Evolutionary conservation across 768 basidiomycete species (phyloP), one percentile per base, ranked within the genome.

Genomic region (Bullera alba): DNA sequence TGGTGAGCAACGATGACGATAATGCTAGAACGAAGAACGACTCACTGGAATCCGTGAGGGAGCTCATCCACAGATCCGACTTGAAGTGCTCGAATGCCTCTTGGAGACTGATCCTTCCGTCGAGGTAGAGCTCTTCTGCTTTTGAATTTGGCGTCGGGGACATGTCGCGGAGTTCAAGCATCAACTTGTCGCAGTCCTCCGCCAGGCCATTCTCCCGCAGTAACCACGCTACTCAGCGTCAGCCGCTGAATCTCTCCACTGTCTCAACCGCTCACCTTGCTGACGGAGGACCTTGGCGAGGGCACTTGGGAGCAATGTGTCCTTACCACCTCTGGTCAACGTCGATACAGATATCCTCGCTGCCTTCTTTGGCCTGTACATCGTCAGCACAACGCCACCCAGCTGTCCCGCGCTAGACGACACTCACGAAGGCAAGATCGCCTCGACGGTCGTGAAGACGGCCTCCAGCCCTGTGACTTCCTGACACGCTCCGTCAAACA

Each of bases 11-110:
- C 22, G 8, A 10, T n/a, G 23, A 8, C 28, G 30, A 48, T n/a
- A n/a, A n/a, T n/a, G n/a, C n/a, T 39, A 17, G 32, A 34, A 3
- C 37, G n/a, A 19, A 8, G 14, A 8, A 6, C 12, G 17, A 74
- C 87, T 29, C 61, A 93, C 91, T 83, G 1, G 93, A 93, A 68
- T 97, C 93, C 0, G 84, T 80, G 21, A 96, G 75, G 16, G 91
- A 91, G 63, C 84, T 90, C 51, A 95, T 76, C 67, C 91, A 86
- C 76, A 95, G 86, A 66, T 96, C 91, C 0, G 81, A 78, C 27
- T 81, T 80, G 76, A 93, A 88, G 5, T 81, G 82, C 30, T 79
- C 78, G 58, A 91, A 83, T 0, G 85, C 85, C 23, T 83, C 80
- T 46, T 86, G 81, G 25, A 96, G 73, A 0, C 82, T 83, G n/a